Conservation (phyloP, 768 basidiomycete species). For the Trametes coccinea region DNA sequence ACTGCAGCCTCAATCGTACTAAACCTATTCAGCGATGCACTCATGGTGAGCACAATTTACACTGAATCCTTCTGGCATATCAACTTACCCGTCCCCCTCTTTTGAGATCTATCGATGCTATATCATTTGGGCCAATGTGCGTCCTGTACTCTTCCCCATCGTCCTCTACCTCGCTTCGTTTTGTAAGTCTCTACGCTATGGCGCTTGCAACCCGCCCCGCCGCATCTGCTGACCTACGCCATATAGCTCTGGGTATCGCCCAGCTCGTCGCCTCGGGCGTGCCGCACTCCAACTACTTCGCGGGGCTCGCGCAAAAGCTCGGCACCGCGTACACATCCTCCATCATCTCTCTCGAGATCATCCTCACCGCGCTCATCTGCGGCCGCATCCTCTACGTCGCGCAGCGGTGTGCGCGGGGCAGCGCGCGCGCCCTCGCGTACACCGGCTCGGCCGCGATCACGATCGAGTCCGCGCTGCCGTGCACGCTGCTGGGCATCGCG, state of each 20-base stretch:
- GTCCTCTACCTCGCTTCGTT: constrained; percentile 7
- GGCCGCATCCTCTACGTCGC: constrained; percentile 14
- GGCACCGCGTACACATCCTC: constrained; percentile 6
- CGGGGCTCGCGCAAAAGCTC: constrained; percentile 4
- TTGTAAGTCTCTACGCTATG: constrained; percentile 3
- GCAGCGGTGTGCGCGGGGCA: not conserved
- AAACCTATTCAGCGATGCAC: constrained; percentile 39
- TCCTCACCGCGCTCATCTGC: constrained; percentile 18
- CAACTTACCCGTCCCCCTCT: no score
- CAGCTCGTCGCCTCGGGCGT: constrained; percentile 7
- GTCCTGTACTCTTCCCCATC: constrained; percentile 7
- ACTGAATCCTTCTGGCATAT: no score
- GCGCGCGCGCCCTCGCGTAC: not conserved
- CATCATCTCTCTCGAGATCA: constrained; percentile 16
- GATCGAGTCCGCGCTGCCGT: constrained; percentile 20
- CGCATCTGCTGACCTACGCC: no score
- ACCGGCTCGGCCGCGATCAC: constrained; percentile 6
- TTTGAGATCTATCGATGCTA: constrained; percentile 7
- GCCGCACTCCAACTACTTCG: constrained; percentile 8
- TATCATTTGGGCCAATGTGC: constrained; percentile 2
- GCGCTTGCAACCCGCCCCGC: no score
- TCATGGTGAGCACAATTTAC: constrained; percentile 39
- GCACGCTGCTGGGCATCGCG: constrained; percentile 19
- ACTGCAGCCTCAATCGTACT: constrained; percentile 23
- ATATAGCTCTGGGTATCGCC: constrained; percentile 18